phyloP scores from a whole-genome alignment of 2,329 filamentous ascomycete genomes.

The Trichoderma sp. region DNA sequence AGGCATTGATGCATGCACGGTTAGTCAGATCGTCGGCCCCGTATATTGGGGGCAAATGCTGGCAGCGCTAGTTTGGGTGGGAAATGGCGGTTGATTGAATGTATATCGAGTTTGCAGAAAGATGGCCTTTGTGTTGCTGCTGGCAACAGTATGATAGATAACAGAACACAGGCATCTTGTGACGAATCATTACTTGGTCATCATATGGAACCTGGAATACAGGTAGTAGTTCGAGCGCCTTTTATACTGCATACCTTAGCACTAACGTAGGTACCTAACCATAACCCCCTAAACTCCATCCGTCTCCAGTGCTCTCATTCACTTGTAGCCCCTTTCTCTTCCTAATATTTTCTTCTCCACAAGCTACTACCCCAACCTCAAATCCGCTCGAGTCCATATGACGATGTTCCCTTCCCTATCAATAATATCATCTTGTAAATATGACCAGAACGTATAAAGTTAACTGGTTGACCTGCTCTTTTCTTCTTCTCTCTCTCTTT shows the following conservation, averaged over 20 bases:
- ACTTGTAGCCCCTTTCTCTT: not conserved
- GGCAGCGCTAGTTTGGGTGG: not conserved
- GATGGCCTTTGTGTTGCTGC: not conserved
- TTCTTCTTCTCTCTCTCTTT: no score
- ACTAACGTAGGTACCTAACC: no score
- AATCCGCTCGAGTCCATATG: not conserved
- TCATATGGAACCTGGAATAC: no score
- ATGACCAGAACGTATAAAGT: not conserved
- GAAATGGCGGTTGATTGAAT: not conserved
- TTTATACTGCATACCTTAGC: no score
- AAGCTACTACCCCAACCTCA: not conserved
- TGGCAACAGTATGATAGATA: not conserved
- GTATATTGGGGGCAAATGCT: not conserved
- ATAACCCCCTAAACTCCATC: not conserved
- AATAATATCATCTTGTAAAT: not conserved
- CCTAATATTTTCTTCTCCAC: not conserved
- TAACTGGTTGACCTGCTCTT: not conserved
- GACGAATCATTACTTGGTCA: not conserved
- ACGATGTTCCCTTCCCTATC: not conserved
- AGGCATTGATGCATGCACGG: not conserved
- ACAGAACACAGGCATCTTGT: not conserved
- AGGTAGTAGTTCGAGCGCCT: not conserved
- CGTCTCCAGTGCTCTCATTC: not conserved
- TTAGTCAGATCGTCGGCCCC: slow-evolving; percentile 9
- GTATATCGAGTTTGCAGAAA: not conserved